A percentile compares a stretch with the other conserved stretches of the same genome.
Conservation (phyloP, 306 rosid species). For the Malus sieversii region DNA sequence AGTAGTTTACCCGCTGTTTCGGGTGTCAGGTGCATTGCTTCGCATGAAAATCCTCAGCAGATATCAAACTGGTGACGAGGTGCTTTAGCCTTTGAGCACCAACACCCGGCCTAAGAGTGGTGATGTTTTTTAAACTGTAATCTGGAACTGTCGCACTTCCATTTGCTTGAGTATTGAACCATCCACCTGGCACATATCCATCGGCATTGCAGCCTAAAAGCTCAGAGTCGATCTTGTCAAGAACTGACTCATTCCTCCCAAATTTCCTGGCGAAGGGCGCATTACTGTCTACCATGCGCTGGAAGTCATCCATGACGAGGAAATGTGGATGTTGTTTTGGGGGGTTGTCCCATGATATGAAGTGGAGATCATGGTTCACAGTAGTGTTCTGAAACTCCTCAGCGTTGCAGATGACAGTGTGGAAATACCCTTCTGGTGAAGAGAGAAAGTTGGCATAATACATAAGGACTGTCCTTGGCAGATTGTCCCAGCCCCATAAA, state of each 20-base stretch:
- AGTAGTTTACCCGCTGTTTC: constrained; percentile 3
- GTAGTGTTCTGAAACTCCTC: constrained; percentile 65
- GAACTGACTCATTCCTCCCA: constrained; percentile 45
- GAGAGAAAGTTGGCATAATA: constrained; percentile 80
- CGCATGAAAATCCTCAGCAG: constrained; percentile 45
- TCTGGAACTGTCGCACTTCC: constrained; percentile 16
- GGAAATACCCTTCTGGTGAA: constrained; percentile 75
- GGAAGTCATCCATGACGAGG: constrained; percentile 40
- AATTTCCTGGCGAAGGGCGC: constrained; percentile 71
- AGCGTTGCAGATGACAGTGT: constrained; percentile 75
- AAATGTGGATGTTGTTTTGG: constrained; percentile 79
- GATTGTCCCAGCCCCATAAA: constrained; percentile 85
- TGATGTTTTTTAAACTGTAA: constrained; percentile 30
- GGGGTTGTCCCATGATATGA: constrained; percentile 84
- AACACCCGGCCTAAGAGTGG: constrained; percentile 48
- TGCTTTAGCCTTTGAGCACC: constrained; percentile 56
- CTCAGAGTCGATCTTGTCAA: constrained; percentile 48
- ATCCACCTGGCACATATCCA: constrained; percentile 56
- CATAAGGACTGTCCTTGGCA: constrained; percentile 71
- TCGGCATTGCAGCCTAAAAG: constrained; percentile 44
- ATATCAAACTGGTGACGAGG: constrained; percentile 49
- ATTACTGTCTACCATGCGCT: constrained; percentile 58
- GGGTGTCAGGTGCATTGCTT: constrained; percentile 46
- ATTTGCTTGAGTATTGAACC: constrained; percentile 32
- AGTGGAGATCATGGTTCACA: constrained; percentile 77